phyloP scores from a whole-genome alignment of 768 basidiomycete genomes.

The Boletus bicolor region DNA sequence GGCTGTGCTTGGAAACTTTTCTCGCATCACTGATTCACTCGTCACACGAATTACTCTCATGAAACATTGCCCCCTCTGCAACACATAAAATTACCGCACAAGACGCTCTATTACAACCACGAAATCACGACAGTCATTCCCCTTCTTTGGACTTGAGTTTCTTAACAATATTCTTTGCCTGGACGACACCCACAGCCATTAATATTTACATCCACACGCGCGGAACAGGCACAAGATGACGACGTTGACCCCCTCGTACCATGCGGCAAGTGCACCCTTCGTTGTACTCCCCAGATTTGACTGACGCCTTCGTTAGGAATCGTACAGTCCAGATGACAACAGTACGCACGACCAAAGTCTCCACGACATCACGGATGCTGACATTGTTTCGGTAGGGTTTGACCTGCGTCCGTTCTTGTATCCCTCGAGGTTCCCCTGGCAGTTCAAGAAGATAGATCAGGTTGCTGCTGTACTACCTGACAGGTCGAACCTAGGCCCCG shows the following conservation, averaged over 20 bases:
- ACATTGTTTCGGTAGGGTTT: slow-evolving; percentile 56
- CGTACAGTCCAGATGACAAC: slow-evolving; percentile 96
- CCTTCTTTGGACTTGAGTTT: too few relatives aligned
- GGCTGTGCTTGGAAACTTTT: too few relatives aligned
- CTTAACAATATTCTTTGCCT: too few relatives aligned
- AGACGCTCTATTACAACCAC: too few relatives aligned
- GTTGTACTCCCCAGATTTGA: neutral
- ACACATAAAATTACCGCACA: too few relatives aligned
- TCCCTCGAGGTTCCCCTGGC: slow-evolving; percentile 92
- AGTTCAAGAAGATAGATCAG: slow-evolving; percentile 93
- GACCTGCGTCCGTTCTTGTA: slow-evolving; percentile 97
- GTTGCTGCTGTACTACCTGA: slow-evolving; percentile 76
- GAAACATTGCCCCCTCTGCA: too few relatives aligned
- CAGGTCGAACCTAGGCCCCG: slow-evolving; percentile 43
- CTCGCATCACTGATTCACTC: too few relatives aligned
- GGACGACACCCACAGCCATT: too few relatives aligned
- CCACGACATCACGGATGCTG: neutral
- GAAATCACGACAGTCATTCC: too few relatives aligned
- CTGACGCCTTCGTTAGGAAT: slow-evolving; percentile 54
- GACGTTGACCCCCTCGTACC: slow-evolving; percentile 88
- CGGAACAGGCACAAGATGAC: slow-evolving; percentile 99
- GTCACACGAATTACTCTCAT: too few relatives aligned
- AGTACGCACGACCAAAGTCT: slow-evolving; percentile 46
- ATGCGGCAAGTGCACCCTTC: slow-evolving; percentile 61
- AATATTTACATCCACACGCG: too few relatives aligned